Conservation (phyloP, 768 basidiomycete species). For the Tricholoma terreum region DNA sequence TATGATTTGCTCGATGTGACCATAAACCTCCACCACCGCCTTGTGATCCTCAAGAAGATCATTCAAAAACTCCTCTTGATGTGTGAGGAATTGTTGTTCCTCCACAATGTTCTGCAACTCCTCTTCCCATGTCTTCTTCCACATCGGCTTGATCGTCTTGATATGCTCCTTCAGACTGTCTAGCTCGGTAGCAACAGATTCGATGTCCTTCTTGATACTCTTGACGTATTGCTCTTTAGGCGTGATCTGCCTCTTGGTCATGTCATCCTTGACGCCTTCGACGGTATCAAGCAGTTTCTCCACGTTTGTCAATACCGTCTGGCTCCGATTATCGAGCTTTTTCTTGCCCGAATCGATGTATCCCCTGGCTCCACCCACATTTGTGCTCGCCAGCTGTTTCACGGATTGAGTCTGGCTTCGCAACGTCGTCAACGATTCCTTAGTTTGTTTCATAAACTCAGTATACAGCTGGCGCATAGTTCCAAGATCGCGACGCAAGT, state of each 20-base stretch:
- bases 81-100: conserved; percentile 90
- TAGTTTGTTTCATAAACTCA: conserved; percentile 90
- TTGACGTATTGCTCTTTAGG: conserved; percentile 75
- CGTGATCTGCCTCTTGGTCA: conserved; percentile 81
- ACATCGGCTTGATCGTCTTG: conserved; percentile 88
- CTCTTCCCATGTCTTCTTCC: conserved; percentile 98
- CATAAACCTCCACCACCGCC: conserved; percentile 81
- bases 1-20: conserved; percentile 89
- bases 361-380: conserved; percentile 81
- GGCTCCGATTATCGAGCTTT: conserved; percentile 86
- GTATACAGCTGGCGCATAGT: conserved; percentile 93
- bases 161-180: conserved; percentile 81
- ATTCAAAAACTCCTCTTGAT: conserved; percentile 87
- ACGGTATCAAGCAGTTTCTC: conserved; percentile 92
- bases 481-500: conserved; percentile 88
- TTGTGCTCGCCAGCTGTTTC: conserved; percentile 77
- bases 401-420: conserved; percentile 85
- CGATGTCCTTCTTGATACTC: conserved; percentile 69
- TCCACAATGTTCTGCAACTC: conserved; percentile 96
- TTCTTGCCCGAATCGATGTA: conserved; percentile 91
- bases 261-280: conserved; percentile 87
- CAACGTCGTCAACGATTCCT: conserved; percentile 74
- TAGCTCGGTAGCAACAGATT: conserved; percentile 62
- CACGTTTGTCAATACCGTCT: conserved; percentile 86
- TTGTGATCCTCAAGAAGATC: conserved; percentile 93